Conservation (phyloP, 2,329 filamentous ascomycete species). For the Penicillium psychrosexuale region DNA sequence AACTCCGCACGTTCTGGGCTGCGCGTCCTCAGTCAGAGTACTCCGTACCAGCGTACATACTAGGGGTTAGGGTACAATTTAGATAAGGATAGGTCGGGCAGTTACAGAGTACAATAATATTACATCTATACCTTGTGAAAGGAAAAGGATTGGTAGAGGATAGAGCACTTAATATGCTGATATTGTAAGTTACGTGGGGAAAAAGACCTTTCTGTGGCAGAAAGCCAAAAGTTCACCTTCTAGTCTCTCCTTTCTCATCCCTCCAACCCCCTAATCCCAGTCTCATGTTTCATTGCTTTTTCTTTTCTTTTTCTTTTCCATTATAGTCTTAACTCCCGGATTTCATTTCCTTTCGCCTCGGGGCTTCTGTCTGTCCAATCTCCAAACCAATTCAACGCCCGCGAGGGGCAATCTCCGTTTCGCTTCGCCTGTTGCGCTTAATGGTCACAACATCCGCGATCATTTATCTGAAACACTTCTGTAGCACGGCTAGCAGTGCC, state of each 20-base stretch:
- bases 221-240: conserved; percentile 6
- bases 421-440: conserved; percentile 20
- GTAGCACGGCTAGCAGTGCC: conserved; percentile 7
- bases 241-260: conserved; percentile 13
- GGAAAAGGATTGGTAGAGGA: neutral
- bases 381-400: conserved; percentile 12
- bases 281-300: neutral
- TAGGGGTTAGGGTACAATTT: too few species aligned
- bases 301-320: conserved; percentile 1
- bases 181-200: conserved; percentile 5
- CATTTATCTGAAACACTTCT: conserved; percentile 20
- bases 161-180: neutral
- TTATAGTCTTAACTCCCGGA: neutral
- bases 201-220: conserved; percentile 1
- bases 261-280: neutral
- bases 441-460: conserved; percentile 20
- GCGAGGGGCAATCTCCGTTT: conserved; percentile 23
- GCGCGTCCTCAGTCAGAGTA: neutral
- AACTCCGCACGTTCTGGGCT: conserved; percentile 18
- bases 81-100: neutral
- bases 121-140: neutral
- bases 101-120: too few species aligned
- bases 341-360: neutral
- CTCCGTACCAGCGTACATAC: neutral
- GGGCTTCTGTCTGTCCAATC: conserved; percentile 6